A percentile compares a stretch with the other conserved stretches of the same genome.
These are phyloP conservation scores for Penicillium sp. DNA, from an alignment of 2,329 filamentous ascomycete genomes.

Conservation along the genomic window DNA sequence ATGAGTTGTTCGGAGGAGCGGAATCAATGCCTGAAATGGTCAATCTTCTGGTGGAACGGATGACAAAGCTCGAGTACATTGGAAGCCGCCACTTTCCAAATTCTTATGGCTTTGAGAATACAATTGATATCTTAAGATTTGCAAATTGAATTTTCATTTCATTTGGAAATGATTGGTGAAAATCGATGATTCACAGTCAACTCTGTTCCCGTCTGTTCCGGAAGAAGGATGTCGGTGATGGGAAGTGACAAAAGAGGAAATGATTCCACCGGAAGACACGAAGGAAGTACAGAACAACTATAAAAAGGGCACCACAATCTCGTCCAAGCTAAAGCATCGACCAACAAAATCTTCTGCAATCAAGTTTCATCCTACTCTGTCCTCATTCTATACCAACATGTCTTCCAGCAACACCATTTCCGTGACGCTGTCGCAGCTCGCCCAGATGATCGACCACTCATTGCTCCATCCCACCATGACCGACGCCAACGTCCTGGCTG, in stretches of 20 bases:
- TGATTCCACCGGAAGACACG: slow-evolving; percentile 9
- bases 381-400: not conserved
- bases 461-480: slow-evolving; percentile 68
- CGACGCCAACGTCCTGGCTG: slow-evolving; percentile 58
- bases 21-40: slow-evolving; percentile 9
- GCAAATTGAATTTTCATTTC: no score
- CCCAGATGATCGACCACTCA: slow-evolving; percentile 63
- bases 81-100: not conserved
- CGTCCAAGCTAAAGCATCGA: not conserved
- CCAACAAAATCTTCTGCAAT: not conserved
- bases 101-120: not conserved
- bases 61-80: not conserved
- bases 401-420: slow-evolving; percentile 32
- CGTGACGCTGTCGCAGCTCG: slow-evolving; percentile 41
- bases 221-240: not conserved
- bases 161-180: no score
- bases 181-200: not conserved
- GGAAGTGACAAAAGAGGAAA: slow-evolving; percentile 2
- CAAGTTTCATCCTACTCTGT: not conserved
- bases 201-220: not conserved
- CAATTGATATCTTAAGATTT: not conserved
- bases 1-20: not conserved
- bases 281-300: not conserved
- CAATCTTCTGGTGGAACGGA: slow-evolving; percentile 10
- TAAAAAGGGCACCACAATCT: not conserved